Conservation (phyloP, 208 protist genomes). For the Lotmaria passim region DNA sequence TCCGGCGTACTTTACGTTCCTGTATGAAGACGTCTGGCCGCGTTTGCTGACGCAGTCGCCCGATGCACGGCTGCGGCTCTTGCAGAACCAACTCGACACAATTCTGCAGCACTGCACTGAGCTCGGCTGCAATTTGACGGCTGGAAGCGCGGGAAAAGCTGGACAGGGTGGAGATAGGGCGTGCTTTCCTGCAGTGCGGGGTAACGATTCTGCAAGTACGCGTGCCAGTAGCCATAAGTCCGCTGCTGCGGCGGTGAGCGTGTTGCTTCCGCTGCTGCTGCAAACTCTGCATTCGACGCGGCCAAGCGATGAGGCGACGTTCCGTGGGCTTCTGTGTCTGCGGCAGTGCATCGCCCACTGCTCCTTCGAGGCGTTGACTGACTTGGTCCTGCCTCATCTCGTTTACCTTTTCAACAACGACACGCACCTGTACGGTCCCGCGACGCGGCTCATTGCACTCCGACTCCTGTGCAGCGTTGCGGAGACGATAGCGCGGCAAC, state of each 20-base stretch:
- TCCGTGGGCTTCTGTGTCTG: slow-evolving; percentile 49
- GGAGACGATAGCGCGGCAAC: slow-evolving; percentile 25
- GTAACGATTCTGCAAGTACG: not conserved
- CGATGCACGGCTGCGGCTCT: slow-evolving; percentile 53
- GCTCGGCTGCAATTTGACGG: not conserved
- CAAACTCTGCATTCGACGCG: slow-evolving; percentile 45
- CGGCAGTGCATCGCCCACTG: slow-evolving; percentile 40
- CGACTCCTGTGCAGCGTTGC: slow-evolving; percentile 48
- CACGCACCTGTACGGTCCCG: slow-evolving; percentile 25
- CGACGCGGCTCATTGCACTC: slow-evolving; percentile 56
- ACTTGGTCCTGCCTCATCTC: slow-evolving; percentile 58
- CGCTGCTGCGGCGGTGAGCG: slow-evolving; percentile 22
- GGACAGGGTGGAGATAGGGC: not conserved
- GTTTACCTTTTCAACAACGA: slow-evolving; percentile 43
- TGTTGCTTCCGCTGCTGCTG: slow-evolving; percentile 62
- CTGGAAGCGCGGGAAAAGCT: not conserved
- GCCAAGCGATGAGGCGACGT: slow-evolving; percentile 48
- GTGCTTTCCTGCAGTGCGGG: not conserved
- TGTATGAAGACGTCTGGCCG: slow-evolving; percentile 54
- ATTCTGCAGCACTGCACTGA: slow-evolving; percentile 17
- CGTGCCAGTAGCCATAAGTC: not conserved
- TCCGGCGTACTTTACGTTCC: slow-evolving; percentile 42
- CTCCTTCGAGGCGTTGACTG: slow-evolving; percentile 32
- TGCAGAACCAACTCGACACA: slow-evolving; percentile 35
- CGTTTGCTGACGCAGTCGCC: slow-evolving; percentile 53